Percentiles rank a stretch among this genome's conserved stretches.
phyloP scores from a whole-genome alignment of 2,329 filamentous ascomycete genomes.

The Fusarium sp. region DNA sequence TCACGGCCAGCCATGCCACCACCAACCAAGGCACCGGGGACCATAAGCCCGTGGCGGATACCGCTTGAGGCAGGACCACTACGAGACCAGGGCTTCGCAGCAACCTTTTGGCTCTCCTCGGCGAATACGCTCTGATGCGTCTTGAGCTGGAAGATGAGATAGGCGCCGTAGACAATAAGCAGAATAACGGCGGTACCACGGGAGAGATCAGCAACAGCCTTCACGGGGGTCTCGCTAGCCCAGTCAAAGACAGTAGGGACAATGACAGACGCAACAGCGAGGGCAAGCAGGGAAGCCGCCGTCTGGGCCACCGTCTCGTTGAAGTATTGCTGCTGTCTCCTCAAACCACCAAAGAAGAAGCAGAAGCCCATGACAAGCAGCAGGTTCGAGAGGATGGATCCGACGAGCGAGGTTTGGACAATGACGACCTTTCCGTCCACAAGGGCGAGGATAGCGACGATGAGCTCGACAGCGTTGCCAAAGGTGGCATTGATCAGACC shows the following conservation, averaged over 20 bases:
- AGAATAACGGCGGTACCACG: slow-evolving; percentile 81
- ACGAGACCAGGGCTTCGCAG: slow-evolving; percentile 60
- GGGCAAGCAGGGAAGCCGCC: slow-evolving; percentile 78
- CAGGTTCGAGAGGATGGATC: slow-evolving; percentile 89
- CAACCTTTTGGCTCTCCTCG: slow-evolving; percentile 77
- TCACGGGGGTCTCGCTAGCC: slow-evolving; percentile 51
- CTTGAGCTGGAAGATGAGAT: slow-evolving; percentile 90
- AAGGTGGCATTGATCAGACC: slow-evolving; percentile 91
- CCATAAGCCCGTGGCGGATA: slow-evolving; percentile 52
- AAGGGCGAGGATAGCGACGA: slow-evolving; percentile 86
- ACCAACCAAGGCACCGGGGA: slow-evolving; percentile 51
- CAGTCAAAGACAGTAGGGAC: slow-evolving; percentile 86
- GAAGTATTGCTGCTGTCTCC: slow-evolving; percentile 83
- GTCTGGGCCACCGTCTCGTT: slow-evolving; percentile 93
- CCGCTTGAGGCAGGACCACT: slow-evolving; percentile 45
- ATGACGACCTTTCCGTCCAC: slow-evolving; percentile 77
- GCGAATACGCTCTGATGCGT: slow-evolving; percentile 84
- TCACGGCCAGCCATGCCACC: slow-evolving; percentile 46
- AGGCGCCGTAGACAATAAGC: slow-evolving; percentile 81
- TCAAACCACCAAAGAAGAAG: slow-evolving; percentile 86
- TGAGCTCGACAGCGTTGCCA: slow-evolving; percentile 90
- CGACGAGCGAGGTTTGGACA: slow-evolving; percentile 90
- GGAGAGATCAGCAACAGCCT: slow-evolving; percentile 68
- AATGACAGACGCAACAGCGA: slow-evolving; percentile 82
- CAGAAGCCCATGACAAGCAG: slow-evolving; percentile 90